Evolutionary conservation across 2,329 filamentous ascomycete species (phyloP).

Genomic region (Ophiosphaerella korrae): DNA sequence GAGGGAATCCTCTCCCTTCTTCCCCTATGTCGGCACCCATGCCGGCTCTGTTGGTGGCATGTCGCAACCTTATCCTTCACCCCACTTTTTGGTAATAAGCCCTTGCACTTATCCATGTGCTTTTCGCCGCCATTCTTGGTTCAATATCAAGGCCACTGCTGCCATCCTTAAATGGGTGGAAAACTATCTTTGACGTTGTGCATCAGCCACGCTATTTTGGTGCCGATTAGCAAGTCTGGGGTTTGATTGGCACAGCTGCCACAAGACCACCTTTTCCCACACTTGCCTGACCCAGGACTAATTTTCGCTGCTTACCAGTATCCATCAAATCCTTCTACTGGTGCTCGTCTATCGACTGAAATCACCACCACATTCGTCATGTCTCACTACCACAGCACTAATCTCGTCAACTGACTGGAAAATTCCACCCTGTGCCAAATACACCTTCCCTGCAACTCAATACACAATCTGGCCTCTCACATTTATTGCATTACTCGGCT

Average conservation of each 20-base stretch:
- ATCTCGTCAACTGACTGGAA: too few species aligned
- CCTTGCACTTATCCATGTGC: background rate
- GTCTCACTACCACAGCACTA: too few species aligned
- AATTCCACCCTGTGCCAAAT: too few species aligned
- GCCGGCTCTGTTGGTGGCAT: background rate
- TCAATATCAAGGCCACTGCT: conserved; percentile 6
- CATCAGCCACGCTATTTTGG: conserved; percentile 26
- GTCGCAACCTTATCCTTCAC: background rate
- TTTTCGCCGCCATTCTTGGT: background rate
- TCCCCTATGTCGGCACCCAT: background rate
- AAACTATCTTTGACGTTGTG: conserved; percentile 33
- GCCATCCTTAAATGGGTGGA: conserved; percentile 13
- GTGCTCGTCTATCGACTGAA: too few species aligned
- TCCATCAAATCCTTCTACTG: too few species aligned
- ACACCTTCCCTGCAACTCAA: too few species aligned
- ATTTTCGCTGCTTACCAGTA: too few species aligned
- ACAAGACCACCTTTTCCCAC: conserved; percentile 15
- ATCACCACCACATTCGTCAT: too few species aligned
- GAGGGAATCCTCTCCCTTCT: background rate
- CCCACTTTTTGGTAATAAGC: background rate
- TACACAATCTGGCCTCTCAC: too few species aligned
- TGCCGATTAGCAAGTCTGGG: conserved; percentile 11
- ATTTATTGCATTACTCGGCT: too few species aligned
- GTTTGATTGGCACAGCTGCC: conserved; percentile 16
- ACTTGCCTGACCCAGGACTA: conserved; percentile 6